A percentile compares a stretch with the other conserved stretches of the same genome.
These are phyloP conservation scores for Andalucia godoyi DNA, from an alignment of 78 protist genomes.

Conservation along the genomic window DNA sequence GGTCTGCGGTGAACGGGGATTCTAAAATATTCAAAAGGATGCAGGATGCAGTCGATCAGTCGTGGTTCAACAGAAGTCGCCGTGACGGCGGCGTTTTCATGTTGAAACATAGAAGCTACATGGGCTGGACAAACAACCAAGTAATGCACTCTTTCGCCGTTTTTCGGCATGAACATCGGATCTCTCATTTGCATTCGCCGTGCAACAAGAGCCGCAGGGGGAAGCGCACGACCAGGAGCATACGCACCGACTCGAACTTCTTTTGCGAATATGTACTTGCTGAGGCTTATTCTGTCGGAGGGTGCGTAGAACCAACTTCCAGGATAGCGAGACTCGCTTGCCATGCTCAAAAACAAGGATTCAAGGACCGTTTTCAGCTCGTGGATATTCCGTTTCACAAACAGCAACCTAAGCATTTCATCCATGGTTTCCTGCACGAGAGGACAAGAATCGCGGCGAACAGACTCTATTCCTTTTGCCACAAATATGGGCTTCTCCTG, in stretches of 20 bases:
- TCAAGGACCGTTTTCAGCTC: slow-evolving; percentile 40
- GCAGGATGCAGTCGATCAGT: slow-evolving; percentile 47
- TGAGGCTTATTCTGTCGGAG: neutral
- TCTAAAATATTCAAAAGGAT: slow-evolving; percentile 30
- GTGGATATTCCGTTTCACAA: slow-evolving; percentile 55
- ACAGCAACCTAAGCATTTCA: slow-evolving; percentile 32
- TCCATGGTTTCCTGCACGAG: slow-evolving; percentile 55
- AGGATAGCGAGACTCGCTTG: slow-evolving; percentile 15
- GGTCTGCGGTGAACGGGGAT: neutral
- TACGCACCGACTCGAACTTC: slow-evolving; percentile 64
- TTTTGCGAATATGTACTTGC: slow-evolving; percentile 69
- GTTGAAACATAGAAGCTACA: too few relatives aligned
- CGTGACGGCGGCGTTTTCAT: too few relatives aligned
- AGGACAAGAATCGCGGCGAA: slow-evolving; percentile 78
- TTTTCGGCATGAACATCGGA: slow-evolving; percentile 63
- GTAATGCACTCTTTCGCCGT: slow-evolving; percentile 60
- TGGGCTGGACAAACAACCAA: slow-evolving; percentile 46
- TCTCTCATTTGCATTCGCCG: slow-evolving; percentile 31
- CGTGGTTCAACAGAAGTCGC: slow-evolving; percentile 19
- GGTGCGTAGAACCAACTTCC: neutral
- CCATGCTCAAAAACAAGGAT: slow-evolving; percentile 38
- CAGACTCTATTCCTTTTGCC: slow-evolving; percentile 91
- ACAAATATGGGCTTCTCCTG: slow-evolving; percentile 55
- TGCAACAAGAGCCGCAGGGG: slow-evolving; percentile 61
- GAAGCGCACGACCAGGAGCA: neutral